Evolutionary conservation across 1,284 basidiomycete species (phyloP).

Genomic region (Ustilago bromivora): DNA sequence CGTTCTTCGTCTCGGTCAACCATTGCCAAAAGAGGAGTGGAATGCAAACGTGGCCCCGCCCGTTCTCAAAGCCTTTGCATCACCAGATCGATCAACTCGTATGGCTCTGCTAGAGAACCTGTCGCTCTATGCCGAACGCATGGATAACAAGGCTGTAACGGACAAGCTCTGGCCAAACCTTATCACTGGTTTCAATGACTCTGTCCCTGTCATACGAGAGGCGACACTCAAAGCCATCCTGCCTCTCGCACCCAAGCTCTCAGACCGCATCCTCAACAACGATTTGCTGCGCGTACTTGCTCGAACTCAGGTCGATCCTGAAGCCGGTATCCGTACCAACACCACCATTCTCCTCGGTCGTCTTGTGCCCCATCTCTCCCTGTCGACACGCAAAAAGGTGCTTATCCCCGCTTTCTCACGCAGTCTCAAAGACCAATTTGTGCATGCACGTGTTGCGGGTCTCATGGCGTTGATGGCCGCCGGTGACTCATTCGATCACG

Average conservation of each 20-base stretch:
- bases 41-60: slow-evolving; percentile 43
- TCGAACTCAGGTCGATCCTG: slow-evolving; percentile 89
- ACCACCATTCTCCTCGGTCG: slow-evolving; percentile 96
- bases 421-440: slow-evolving; percentile 89
- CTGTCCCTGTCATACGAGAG: slow-evolving; percentile 90
- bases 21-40: slow-evolving; percentile 58
- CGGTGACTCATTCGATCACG: slow-evolving; percentile 81
- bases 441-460: slow-evolving; percentile 92
- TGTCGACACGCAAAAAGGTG: slow-evolving; percentile 92
- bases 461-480: slow-evolving; percentile 97
- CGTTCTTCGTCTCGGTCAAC: slow-evolving; percentile 59
- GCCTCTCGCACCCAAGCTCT: slow-evolving; percentile 82
- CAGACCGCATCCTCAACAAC: slow-evolving; percentile 93
- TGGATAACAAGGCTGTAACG: slow-evolving; percentile 85
- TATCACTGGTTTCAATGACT: slow-evolving; percentile 95
- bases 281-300: slow-evolving; percentile 93
- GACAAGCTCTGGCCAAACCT: slow-evolving; percentile 94
- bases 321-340: slow-evolving; percentile 95
- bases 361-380: slow-evolving; percentile 84
- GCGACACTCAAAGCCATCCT: slow-evolving; percentile 91
- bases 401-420: slow-evolving; percentile 93
- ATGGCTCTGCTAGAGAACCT: slow-evolving; percentile 92
- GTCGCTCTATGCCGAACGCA: slow-evolving; percentile 83
- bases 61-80: slow-evolving; percentile 60
- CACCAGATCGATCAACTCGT: slow-evolving; percentile 83